These are phyloP conservation scores for Chrysanthemum lavandulifolium DNA, from an alignment of 129 eudicot genomes.

Conservation along the genomic window DNA sequence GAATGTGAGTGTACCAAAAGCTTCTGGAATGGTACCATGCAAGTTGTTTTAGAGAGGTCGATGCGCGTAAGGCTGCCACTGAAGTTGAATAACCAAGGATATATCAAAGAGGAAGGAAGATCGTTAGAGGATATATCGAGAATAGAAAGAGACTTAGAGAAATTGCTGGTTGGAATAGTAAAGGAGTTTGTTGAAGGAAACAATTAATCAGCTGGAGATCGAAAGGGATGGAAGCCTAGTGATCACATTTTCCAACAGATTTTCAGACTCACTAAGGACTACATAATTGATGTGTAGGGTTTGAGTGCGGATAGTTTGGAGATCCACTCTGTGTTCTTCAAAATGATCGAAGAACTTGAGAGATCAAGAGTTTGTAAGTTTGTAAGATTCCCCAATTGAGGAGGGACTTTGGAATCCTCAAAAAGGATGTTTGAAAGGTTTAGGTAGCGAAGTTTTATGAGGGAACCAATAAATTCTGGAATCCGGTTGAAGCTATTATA, in stretches of 20 bases:
- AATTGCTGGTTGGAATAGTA: slow-evolving; percentile 9
- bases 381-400: too few species aligned
- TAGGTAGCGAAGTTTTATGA: too few species aligned
- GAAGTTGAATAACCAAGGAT: slow-evolving; percentile 41
- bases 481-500: too few species aligned
- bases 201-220: slow-evolving; percentile 18
- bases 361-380: too few species aligned
- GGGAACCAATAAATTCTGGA: too few species aligned
- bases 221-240: slow-evolving; percentile 23
- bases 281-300: slow-evolving; percentile 13
- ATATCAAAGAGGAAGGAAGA: slow-evolving; percentile 18
- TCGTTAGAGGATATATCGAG: slow-evolving; percentile 18
- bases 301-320: too few species aligned
- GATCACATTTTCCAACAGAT: slow-evolving; percentile 16
- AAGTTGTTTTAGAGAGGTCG: slow-evolving; percentile 21
- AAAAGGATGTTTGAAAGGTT: too few species aligned
- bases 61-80: slow-evolving; percentile 17
- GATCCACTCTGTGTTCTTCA: too few species aligned
- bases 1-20: slow-evolving; percentile 11
- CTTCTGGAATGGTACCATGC: slow-evolving; percentile 30
- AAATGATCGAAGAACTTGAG: too few species aligned
- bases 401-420: too few species aligned
- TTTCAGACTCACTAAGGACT: slow-evolving; percentile 1
- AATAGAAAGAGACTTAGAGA: slow-evolving; percentile 19
- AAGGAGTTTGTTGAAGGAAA: not conserved